phyloP scores from a whole-genome alignment of 1,284 basidiomycete genomes.

The Marasmius oreades region DNA sequence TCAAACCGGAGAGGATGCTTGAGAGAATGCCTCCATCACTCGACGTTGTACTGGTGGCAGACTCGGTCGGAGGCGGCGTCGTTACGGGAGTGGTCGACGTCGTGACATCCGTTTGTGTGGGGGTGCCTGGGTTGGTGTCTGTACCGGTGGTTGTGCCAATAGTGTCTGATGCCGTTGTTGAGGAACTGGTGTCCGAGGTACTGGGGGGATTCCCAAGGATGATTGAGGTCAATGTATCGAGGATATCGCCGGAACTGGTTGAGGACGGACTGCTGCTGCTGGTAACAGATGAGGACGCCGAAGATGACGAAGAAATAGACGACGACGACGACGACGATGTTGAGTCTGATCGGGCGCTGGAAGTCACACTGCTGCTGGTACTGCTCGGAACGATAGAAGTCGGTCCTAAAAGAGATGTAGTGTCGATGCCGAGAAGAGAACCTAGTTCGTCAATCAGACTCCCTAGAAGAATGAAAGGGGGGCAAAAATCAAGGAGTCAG shows the following conservation, averaged over 20 bases:
- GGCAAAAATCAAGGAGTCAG: no score
- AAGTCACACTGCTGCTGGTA: neutral
- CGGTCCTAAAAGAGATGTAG: neutral
- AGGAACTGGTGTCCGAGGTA: neutral
- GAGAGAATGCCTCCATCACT: slow-evolving; percentile 6
- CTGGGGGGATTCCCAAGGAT: neutral
- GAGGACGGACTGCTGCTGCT: slow-evolving; percentile 6
- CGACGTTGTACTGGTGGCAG: slow-evolving; percentile 8
- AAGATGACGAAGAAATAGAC: slow-evolving; percentile 7
- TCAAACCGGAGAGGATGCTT: neutral
- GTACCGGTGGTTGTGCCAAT: neutral
- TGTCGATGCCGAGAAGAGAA: neutral
- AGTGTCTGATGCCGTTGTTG: neutral
- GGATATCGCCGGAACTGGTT: neutral
- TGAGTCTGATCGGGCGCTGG: neutral
- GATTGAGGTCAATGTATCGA: neutral
- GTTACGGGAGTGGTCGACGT: slow-evolving; percentile 3
- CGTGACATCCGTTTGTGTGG: neutral
- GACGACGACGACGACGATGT: slow-evolving; percentile 9
- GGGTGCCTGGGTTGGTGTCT: neutral
- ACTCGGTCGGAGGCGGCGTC: slow-evolving; percentile 13
- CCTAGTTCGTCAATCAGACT: neutral
- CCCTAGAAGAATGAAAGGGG: no score
- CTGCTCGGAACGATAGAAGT: neutral
- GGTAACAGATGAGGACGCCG: slow-evolving; percentile 14